Conservation (phyloP, 306 rosid species). For the Prunus dulcis region DNA sequence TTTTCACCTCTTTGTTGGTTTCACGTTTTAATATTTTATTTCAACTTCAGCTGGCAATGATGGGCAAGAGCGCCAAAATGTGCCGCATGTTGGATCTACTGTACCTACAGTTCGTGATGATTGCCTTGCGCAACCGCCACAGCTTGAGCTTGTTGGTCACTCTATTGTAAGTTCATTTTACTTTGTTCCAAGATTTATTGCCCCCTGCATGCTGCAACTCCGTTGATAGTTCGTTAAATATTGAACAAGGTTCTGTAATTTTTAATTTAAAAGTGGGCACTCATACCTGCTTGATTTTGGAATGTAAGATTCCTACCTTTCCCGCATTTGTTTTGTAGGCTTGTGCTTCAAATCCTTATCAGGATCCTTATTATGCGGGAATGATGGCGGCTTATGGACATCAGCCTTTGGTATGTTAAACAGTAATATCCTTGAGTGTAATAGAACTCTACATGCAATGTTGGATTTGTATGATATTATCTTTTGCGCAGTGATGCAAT, state of each 20-base stretch:
- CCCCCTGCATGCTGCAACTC: not conserved
- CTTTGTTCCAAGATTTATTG: not conserved
- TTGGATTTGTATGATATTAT: not conserved
- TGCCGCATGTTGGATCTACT: constrained; percentile 49
- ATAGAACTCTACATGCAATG: not conserved
- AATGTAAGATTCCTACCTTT: constrained; percentile 28
- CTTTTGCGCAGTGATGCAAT: not conserved
- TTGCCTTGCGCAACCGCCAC: constrained; percentile 55
- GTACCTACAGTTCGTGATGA: constrained; percentile 52
- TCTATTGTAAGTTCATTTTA: constrained; percentile 61
- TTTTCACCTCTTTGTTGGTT: not conserved
- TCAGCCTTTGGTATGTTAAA: constrained; percentile 70
- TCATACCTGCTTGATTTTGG: constrained; percentile 25
- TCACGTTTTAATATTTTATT: constrained; percentile 7
- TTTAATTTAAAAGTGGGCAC: constrained; percentile 1
- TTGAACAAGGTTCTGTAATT: constrained; percentile 18
- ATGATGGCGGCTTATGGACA: constrained; percentile 86
- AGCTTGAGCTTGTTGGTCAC: constrained; percentile 93
- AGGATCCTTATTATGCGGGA: constrained; percentile 81
- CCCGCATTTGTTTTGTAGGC: constrained; percentile 59
- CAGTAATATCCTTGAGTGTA: not conserved
- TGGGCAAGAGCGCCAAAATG: constrained; percentile 55
- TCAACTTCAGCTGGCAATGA: constrained; percentile 40
- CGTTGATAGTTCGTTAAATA: constrained; percentile 17
- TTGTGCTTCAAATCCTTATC: constrained; percentile 86